phyloP scores from a whole-genome alignment of 2,329 filamentous ascomycete species.

The Microdochium trichocladiopsis region DNA sequence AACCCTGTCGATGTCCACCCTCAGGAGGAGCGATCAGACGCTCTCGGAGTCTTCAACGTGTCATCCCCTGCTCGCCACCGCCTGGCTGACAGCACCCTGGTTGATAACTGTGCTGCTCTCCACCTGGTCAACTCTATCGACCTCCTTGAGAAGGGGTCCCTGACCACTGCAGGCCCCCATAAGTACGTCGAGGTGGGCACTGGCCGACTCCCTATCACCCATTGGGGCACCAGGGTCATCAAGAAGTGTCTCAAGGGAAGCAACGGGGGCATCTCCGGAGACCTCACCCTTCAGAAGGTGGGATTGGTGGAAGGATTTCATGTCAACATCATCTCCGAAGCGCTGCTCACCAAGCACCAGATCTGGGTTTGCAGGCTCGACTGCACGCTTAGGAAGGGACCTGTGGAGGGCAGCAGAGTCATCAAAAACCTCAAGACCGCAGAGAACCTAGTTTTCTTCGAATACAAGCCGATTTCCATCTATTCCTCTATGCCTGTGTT shows the following conservation, averaged over 20 bases:
- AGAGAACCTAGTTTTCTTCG: not conserved
- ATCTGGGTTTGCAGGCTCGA: not conserved
- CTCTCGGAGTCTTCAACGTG: not conserved
- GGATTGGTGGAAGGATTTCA: not conserved
- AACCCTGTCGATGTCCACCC: not conserved
- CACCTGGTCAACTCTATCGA: not conserved
- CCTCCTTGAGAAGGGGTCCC: not conserved
- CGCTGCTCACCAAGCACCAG: not conserved
- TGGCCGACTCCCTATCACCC: not conserved
- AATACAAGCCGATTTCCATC: no score
- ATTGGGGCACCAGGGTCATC: not conserved
- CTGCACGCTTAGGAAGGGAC: not conserved
- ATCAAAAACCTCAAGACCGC: not conserved
- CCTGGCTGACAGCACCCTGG: not conserved
- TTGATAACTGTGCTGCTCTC: not conserved
- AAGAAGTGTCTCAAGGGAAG: not conserved
- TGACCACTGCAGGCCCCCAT: not conserved
- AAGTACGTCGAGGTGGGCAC: not conserved
- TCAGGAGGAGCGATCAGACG: not conserved
- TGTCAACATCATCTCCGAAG: not conserved
- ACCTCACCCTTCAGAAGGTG: not conserved
- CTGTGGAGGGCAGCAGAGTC: not conserved
- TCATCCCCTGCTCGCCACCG: not conserved
- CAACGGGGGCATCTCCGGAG: not conserved
- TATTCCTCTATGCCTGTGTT: no score